Conservation (phyloP, 257 asterid genomes). For the Ajuga chamaepitys region DNA sequence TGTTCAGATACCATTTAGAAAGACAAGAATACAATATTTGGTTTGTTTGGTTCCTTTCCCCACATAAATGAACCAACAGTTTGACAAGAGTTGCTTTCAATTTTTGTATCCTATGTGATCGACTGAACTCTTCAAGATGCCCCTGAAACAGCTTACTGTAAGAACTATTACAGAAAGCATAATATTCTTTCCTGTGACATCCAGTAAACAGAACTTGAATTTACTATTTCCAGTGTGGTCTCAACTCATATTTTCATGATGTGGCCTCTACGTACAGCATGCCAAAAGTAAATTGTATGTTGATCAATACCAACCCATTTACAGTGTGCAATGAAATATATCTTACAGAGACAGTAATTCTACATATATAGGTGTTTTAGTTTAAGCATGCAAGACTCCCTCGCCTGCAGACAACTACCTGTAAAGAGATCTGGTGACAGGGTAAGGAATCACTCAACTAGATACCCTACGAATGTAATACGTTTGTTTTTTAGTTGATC, state of each 20-base stretch:
- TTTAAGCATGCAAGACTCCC: background rate
- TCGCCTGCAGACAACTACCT: too few species aligned
- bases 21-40: too few species aligned
- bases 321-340: too few species aligned
- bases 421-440: background rate
- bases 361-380: background rate
- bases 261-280: background rate
- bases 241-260: background rate
- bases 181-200: background rate
- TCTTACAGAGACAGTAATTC: too few species aligned
- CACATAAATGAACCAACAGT: too few species aligned
- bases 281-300: too few species aligned
- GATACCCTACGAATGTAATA: too few species aligned
- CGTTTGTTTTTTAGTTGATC: background rate
- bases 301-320: too few species aligned
- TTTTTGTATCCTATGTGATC: background rate
- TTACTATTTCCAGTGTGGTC: background rate
- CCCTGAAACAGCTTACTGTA: background rate
- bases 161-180: background rate
- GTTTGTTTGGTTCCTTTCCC: too few species aligned
- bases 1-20: too few species aligned
- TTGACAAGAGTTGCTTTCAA: too few species aligned
- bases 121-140: background rate
- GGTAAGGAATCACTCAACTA: background rate
- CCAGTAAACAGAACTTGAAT: background rate